Base-by-base conservation (phyloP, 306 rosid genomes). In the Rubus parviflorus region DNA sequence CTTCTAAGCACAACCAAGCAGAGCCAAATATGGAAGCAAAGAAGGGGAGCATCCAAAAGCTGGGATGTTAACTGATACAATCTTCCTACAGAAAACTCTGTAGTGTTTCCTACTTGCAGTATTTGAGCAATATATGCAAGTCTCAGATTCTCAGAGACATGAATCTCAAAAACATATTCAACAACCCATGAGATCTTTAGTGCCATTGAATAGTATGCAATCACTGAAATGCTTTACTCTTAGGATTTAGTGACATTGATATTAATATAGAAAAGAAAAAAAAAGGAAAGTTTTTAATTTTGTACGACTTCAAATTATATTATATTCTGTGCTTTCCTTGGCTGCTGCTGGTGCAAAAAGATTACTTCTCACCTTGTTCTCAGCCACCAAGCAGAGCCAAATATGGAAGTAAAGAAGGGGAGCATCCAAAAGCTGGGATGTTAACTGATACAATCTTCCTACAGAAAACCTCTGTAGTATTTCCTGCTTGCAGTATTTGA, bases 371-470 rank as follows among this genome's bases (percentile, higher is more conserved):
- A 49, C 69, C 46, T 15, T 54, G 60, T 65, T 75, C 56, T 63
- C 30, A 75, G 51, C 47, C 48, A 75, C 61, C 40, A 80, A 68
- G 51, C 68, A 52, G 40, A 81, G n/a, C 53, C 67, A 74, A 63
- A 58, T 51, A 75, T 63, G 97, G 98, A 90, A 92, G 94, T 61
- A 80, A 75, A 94, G 97, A 94, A 92, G 97, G 94, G 98, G 88
- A 82, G 72, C 97, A 92, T 92, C 91, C 71, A 78, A 43, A 68
- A 85, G 91, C 60, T n/a, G 76, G 78, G 97, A 89, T 92, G 94
- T 72, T 86, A 48, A 86, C 90, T 85, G 97, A 91, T 91, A 89
- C 93, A 86, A 83, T 80, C 99, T 92, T 92, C 96, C 94, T 79
- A 91, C 47, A 92, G 73, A 75, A 81, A 75, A 82, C 77, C 68